Conservation (phyloP, 108 stramenopile genomes). For the Stephanodiscus minutulus region DNA sequence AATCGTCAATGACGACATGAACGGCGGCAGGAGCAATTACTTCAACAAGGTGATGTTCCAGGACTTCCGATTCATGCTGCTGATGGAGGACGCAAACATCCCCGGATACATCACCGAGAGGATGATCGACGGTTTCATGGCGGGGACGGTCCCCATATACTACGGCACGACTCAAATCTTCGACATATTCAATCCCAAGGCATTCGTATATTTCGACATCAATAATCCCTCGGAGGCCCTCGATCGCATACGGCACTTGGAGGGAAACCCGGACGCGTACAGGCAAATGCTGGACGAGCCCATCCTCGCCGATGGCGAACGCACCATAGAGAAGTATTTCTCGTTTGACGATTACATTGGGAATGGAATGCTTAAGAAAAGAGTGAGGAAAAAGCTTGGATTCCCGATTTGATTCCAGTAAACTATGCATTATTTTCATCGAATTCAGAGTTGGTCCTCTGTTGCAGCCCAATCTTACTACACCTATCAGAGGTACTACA, state of each 20-base stretch:
- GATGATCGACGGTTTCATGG: conserved; percentile 50
- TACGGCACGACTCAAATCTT: conserved; percentile 60
- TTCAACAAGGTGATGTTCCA: conserved; percentile 5
- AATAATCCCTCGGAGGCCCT: conserved; percentile 41
- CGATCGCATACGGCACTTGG: conserved; percentile 36
- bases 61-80: conserved; percentile 28
- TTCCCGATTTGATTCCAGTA: conserved; percentile 5
- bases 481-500: too few species aligned
- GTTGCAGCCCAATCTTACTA: too few species aligned
- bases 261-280: conserved; percentile 43
- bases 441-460: too few species aligned
- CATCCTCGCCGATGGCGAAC: conserved; percentile 36
- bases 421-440: too few species aligned
- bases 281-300: conserved; percentile 33
- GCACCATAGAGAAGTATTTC: conserved; percentile 45
- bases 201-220: conserved; percentile 55
- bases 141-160: conserved; percentile 57
- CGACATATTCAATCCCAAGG: conserved; percentile 50
- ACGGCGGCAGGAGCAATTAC: conserved; percentile 7
- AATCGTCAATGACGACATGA: neutral
- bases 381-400: conserved; percentile 43
- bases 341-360: conserved; percentile 42
- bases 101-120: conserved; percentile 56
- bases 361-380: conserved; percentile 34
- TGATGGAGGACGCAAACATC: conserved; percentile 51